Evolutionary conservation across 176 grass and related monocot species (phyloP).

Genomic region (Carex myosuroides): DNA sequence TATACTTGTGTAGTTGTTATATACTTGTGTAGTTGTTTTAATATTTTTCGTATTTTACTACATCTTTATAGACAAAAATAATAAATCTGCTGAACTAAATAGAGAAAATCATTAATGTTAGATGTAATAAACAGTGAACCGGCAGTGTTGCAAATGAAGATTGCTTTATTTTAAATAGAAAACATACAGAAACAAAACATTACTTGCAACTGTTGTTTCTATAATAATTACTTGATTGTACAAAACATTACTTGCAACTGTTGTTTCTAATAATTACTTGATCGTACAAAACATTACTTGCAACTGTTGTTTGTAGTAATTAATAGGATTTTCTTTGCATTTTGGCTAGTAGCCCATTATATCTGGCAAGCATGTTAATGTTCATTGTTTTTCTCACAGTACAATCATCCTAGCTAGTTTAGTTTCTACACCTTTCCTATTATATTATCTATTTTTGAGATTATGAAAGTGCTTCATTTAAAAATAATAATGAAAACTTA

Average conservation of each 20-base stretch:
- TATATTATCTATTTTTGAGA: no score
- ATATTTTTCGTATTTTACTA: no score
- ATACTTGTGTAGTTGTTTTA: no score
- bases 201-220: neutral
- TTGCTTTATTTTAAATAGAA: neutral
- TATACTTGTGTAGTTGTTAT: no score
- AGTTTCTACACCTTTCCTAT: no score
- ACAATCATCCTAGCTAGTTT: neutral
- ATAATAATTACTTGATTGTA: neutral
- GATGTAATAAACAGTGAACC: no score
- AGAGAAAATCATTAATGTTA: no score
- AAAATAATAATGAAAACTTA: neutral
- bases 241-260: neutral
- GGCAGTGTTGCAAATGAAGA: neutral
- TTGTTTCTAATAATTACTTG: neutral
- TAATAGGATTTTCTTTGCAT: neutral
- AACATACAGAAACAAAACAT: neutral
- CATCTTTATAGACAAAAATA: no score
- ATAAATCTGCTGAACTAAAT: no score
- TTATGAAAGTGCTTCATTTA: neutral
- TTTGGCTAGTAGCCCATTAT: neutral
- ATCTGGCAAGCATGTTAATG: slow-evolving; percentile 4
- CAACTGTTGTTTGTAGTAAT: neutral
- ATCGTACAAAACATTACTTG: neutral
- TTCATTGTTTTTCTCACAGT: neutral